Base-by-base conservation (phyloP, 1,139 yeast species). In the Casaregolazyma lundiana region DNA sequence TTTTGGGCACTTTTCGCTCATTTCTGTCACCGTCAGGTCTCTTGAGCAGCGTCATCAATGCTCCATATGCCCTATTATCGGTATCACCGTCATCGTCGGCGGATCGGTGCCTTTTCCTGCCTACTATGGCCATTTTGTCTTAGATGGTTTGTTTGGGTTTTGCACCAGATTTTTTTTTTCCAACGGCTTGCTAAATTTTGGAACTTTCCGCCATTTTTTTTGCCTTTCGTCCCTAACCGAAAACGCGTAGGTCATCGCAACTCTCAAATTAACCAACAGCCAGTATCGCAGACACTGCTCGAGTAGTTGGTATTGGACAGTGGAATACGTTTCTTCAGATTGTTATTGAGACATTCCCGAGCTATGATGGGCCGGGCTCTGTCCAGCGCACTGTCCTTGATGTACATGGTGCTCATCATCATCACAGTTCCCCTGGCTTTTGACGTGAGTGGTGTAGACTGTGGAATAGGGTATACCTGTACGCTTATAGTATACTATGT, bases 361-460 rank as follows among this genome's bases (percentile, higher is more conserved):
- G 32, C 32, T 26, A 26, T 26, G 32, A 13, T 26, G 13, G 32
- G 32, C 32, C 32, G 32, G 32, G 32, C 36, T n/a, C 36, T 34
- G 36, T 34, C 36, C 36, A 55, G 58, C 26, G 46, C 53, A 22
- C 54, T 61, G 43, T 59, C 66, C 38, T 46, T 53, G 35, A 43
- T 63, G 21, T 62, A 62, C 61, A 72, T 88, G 47, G 68, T 79
- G 13, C 76, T 88, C 43, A 80, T 88, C 18, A 77, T 92, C 40
- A 72, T 90, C 32, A 85, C 97, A 1, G 84, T 92, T 15, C 97
- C 97, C 4, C 74, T 92, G 53, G 88, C 97, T n/a, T 92, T 92
- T 66, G 96, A 90, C 61, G 84, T 88, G 29, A 97, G 97, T 13
- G 97, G 97, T 1, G 76, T 83, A 24, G 76, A 80, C 47, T 90